These are phyloP conservation scores for Tolypocladium endophyticum DNA, from an alignment of 2,329 filamentous ascomycete genomes.

Conservation along the genomic window DNA sequence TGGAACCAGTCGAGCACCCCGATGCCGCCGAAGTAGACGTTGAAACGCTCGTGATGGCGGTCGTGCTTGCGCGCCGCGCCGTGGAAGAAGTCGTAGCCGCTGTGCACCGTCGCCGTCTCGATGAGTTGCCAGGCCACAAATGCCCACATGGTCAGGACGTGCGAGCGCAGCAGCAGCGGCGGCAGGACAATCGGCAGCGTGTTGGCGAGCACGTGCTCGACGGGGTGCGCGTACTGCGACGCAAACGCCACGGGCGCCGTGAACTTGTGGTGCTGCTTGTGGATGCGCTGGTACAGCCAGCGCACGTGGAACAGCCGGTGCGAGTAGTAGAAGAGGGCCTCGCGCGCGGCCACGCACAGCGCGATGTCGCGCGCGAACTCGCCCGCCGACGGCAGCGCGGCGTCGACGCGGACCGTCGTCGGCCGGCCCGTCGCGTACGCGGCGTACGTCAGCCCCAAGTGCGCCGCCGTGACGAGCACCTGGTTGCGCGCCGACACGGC, in stretches of 20 bases:
- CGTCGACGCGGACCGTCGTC: slow-evolving; percentile 26
- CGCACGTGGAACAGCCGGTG: slow-evolving; percentile 43
- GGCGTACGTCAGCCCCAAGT: slow-evolving; percentile 10
- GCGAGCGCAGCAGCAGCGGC: slow-evolving; percentile 31
- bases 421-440: slow-evolving; percentile 8
- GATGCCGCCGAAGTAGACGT: slow-evolving; percentile 41
- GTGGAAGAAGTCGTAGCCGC: slow-evolving; percentile 44
- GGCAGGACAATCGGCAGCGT: slow-evolving; percentile 39
- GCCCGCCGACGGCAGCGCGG: slow-evolving; percentile 21
- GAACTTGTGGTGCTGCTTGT: slow-evolving; percentile 47
- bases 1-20: slow-evolving; percentile 45
- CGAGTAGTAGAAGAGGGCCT: slow-evolving; percentile 43
- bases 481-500: slow-evolving; percentile 37
- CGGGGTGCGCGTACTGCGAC: slow-evolving; percentile 45
- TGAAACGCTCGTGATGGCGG: slow-evolving; percentile 46
- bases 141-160: slow-evolving; percentile 41
- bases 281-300: slow-evolving; percentile 36
- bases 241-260: slow-evolving; percentile 43
- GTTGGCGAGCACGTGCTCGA: slow-evolving; percentile 46
- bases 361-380: slow-evolving; percentile 30
- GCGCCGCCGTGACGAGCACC: slow-evolving; percentile 24
- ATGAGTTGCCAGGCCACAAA: slow-evolving; percentile 37
- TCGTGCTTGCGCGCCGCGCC: slow-evolving; percentile 41
- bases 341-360: slow-evolving; percentile 31
- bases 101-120: slow-evolving; percentile 44